Evolutionary conservation across 2,329 filamentous ascomycete species (phyloP).

Genomic region (Phialemonium atrogriseum): DNA sequence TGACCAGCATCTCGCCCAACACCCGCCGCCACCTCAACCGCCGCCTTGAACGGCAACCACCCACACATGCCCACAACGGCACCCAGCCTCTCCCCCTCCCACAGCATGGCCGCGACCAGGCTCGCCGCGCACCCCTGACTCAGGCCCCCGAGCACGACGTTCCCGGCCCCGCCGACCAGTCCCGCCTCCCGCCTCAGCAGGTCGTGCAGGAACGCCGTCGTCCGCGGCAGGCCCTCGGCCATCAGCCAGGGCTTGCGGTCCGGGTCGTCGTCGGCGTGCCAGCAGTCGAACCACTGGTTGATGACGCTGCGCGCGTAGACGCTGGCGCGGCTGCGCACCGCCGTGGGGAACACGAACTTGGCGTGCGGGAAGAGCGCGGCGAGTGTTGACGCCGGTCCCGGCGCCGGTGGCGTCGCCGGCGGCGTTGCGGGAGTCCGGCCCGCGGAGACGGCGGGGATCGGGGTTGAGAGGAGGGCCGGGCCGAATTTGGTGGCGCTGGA

Average conservation of each 20-base stretch:
- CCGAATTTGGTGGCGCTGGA: constrained; percentile 31
- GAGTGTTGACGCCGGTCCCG: constrained; percentile 15
- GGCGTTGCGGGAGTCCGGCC: too few species aligned
- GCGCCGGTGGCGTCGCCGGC: background rate
- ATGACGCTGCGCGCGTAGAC: constrained; percentile 28
- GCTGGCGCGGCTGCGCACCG: constrained; percentile 28
- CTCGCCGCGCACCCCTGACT: constrained; percentile 46
- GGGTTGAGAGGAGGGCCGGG: constrained; percentile 24
- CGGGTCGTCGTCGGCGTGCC: constrained; percentile 18
- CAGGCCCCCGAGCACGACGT: constrained; percentile 39
- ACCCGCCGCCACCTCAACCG: constrained; percentile 16
- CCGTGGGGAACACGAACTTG: constrained; percentile 43
- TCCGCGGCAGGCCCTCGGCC: constrained; percentile 32
- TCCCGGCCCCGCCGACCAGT: constrained; percentile 25
- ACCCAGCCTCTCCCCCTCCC: constrained; percentile 29
- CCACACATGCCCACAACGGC: constrained; percentile 35
- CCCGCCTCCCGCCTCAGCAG: constrained; percentile 27
- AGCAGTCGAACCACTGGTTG: constrained; percentile 39
- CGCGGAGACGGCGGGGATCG: constrained; percentile 7
- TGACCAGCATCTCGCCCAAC: background rate
- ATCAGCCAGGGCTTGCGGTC: constrained; percentile 21
- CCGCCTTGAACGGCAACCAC: constrained; percentile 32
- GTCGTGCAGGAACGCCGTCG: constrained; percentile 27
- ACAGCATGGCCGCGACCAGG: constrained; percentile 32
- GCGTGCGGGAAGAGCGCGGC: constrained; percentile 28